phyloP scores from a whole-genome alignment of 192 early-diverging fungal genomes.

The Borealophlyctis nickersoniae region DNA sequence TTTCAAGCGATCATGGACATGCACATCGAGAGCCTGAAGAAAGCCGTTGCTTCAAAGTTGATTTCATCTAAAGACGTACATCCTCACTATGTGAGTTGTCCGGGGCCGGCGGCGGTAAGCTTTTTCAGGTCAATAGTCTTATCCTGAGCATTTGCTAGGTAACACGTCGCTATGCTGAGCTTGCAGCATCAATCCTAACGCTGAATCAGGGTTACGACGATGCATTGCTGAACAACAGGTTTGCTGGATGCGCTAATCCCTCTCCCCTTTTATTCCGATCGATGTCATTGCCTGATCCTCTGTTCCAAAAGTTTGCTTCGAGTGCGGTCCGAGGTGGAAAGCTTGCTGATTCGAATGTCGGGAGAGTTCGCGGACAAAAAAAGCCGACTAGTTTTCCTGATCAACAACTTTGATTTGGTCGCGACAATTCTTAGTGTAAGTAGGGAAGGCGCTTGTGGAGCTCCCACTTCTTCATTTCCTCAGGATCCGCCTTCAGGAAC shows the following conservation, averaged over 20 bases:
- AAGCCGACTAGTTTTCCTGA: constrained; percentile 73
- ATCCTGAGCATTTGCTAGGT: constrained; percentile 44
- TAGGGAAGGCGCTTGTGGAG: background rate
- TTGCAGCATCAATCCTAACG: constrained; percentile 81
- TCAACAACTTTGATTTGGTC: constrained; percentile 94
- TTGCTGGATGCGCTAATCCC: constrained; percentile 10
- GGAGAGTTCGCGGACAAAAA: constrained; percentile 68
- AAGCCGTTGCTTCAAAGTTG: constrained; percentile 61
- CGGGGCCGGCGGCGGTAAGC: background rate
- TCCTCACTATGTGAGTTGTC: constrained; percentile 71
- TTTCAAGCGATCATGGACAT: constrained; percentile 73
- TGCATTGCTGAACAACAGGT: constrained; percentile 75
- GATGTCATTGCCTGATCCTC: background rate
- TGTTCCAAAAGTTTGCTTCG: constrained; percentile 52
- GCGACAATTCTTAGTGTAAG: constrained; percentile 71
- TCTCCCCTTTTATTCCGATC: no score
- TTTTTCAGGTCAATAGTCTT: background rate
- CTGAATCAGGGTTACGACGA: constrained; percentile 88
- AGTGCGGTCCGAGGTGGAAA: constrained; percentile 74
- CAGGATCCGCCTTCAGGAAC: no score
- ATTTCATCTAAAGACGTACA: constrained; percentile 65
- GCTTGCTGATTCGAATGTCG: constrained; percentile 70
- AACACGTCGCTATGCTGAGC: constrained; percentile 88
- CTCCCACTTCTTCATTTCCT: background rate
- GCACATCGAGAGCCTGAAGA: constrained; percentile 89